Evolutionary conservation across 2,329 filamentous ascomycete species (phyloP).

Genomic region (Cyphellophora europaea): DNA sequence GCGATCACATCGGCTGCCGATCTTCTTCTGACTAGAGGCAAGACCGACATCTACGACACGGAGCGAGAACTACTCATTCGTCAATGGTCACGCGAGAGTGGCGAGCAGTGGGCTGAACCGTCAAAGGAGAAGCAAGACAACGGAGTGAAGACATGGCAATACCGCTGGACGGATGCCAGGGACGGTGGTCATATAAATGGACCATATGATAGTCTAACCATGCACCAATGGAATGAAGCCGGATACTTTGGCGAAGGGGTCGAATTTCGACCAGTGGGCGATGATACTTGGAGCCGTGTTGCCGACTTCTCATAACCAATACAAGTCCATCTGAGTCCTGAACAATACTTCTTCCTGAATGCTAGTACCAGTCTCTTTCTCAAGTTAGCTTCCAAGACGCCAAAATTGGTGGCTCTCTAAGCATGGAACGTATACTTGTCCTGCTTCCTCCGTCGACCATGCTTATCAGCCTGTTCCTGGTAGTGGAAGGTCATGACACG

Average conservation of each 20-base stretch:
- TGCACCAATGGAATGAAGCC: constrained; percentile 84
- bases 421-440: constrained; percentile 15
- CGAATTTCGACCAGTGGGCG: constrained; percentile 57
- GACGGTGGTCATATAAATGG: constrained; percentile 70
- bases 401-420: constrained; percentile 15
- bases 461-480: constrained; percentile 20
- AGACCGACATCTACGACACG: constrained; percentile 84
- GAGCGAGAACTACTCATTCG: constrained; percentile 76
- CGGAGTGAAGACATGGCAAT: constrained; percentile 63
- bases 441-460: constrained; percentile 2
- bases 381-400: background rate
- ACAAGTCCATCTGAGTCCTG: too few species aligned
- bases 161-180: constrained; percentile 79
- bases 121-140: constrained; percentile 15
- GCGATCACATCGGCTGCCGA: constrained; percentile 84
- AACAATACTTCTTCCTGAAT: too few species aligned
- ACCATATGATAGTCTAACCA: constrained; percentile 73
- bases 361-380: too few species aligned
- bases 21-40: constrained; percentile 70
- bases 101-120: constrained; percentile 68
- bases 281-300: constrained; percentile 44
- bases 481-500: constrained; percentile 39
- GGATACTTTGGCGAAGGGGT: constrained; percentile 91
- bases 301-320: constrained; percentile 43
- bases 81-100: constrained; percentile 75